Conservation (phyloP, 2,329 filamentous ascomycete genomes). For the Ophiognomonia clavigignenti-juglandacearum region DNA sequence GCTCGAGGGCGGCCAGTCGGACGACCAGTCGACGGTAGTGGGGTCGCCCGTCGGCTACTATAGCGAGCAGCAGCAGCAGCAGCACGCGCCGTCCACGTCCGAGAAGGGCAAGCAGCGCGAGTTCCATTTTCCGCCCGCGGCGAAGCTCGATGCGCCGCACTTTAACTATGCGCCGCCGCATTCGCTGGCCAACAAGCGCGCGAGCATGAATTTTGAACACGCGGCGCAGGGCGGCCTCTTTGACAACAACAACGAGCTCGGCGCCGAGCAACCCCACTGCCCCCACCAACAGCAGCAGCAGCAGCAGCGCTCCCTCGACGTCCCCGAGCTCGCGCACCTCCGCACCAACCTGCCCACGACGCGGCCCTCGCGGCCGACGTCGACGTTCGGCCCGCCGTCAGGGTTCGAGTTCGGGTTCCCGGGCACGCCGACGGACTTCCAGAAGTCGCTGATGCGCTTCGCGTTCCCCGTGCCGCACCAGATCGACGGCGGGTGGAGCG, state of each 20-base stretch:
- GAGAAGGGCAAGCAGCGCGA: slow-evolving; percentile 32
- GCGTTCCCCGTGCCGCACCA: slow-evolving; percentile 69
- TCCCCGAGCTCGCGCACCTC: slow-evolving; percentile 54
- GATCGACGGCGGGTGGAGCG: slow-evolving; percentile 77
- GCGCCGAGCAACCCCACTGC: background rate
- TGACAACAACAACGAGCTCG: slow-evolving; percentile 6
- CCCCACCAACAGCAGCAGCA: slow-evolving; percentile 16
- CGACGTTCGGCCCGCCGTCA: slow-evolving; percentile 53
- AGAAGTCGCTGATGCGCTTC: slow-evolving; percentile 86
- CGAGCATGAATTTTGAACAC: slow-evolving; percentile 23
- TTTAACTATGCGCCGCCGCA: slow-evolving; percentile 53
- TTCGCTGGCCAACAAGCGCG: slow-evolving; percentile 34
- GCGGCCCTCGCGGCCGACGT: slow-evolving; percentile 42
- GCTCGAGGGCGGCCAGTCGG: slow-evolving; percentile 37
- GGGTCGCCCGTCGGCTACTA: too few relatives aligned
- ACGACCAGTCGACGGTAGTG: slow-evolving; percentile 33
- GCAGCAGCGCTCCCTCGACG: slow-evolving; percentile 22
- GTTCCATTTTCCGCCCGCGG: slow-evolving; percentile 56
- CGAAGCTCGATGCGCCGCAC: slow-evolving; percentile 45
- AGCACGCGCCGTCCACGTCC: slow-evolving; percentile 23
- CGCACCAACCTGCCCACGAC: slow-evolving; percentile 37
- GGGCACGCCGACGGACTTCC: slow-evolving; percentile 78
- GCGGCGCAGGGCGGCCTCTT: too few relatives aligned
- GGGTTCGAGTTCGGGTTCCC: slow-evolving; percentile 80
- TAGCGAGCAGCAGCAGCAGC: too few relatives aligned